Conservation (phyloP, 768 basidiomycete species). For the Serendipita indica region DNA sequence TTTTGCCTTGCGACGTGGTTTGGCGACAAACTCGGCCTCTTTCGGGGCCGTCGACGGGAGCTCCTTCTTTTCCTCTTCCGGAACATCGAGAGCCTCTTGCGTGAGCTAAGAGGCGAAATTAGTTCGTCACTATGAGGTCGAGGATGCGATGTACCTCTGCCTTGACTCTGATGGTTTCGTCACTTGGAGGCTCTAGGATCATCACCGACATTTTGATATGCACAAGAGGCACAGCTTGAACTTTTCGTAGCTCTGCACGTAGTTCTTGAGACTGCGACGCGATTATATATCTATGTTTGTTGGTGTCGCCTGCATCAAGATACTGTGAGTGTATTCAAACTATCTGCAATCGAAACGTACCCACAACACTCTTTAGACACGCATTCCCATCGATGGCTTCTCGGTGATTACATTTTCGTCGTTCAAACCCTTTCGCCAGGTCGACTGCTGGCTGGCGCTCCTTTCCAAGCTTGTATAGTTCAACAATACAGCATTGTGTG, state of each 20-base stretch:
- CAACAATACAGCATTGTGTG: slow-evolving; percentile 93
- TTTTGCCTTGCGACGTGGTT: slow-evolving; percentile 55
- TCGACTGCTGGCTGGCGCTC: slow-evolving; percentile 62
- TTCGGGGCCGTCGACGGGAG: slow-evolving; percentile 27
- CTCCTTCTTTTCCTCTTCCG: slow-evolving; percentile 54
- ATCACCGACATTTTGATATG: slow-evolving; percentile 88
- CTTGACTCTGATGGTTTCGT: slow-evolving; percentile 58
- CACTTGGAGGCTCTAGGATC: slow-evolving; percentile 81
- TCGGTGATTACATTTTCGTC: slow-evolving; percentile 87
- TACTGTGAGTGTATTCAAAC: not conserved
- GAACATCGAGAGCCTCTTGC: not conserved
- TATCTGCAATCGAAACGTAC: slow-evolving; percentile 29
- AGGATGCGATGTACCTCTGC: slow-evolving; percentile 29
- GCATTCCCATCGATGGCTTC: slow-evolving; percentile 75
- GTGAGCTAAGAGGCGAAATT: slow-evolving; percentile 2
- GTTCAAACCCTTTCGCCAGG: slow-evolving; percentile 84
- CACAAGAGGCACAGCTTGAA: slow-evolving; percentile 79
- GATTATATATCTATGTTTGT: slow-evolving; percentile 86
- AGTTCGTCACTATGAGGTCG: not conserved
- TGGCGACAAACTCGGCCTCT: slow-evolving; percentile 26
- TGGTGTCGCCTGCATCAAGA: slow-evolving; percentile 43
- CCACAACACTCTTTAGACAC: slow-evolving; percentile 68
- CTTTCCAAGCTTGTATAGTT: slow-evolving; percentile 74
- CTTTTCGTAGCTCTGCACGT: slow-evolving; percentile 46
- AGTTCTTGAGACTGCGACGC: slow-evolving; percentile 70